Evolutionary conservation across 23 red algal species (phyloP), one percentile per base, ranked within the genome.

Genomic region (Agarophyton chilense): DNA sequence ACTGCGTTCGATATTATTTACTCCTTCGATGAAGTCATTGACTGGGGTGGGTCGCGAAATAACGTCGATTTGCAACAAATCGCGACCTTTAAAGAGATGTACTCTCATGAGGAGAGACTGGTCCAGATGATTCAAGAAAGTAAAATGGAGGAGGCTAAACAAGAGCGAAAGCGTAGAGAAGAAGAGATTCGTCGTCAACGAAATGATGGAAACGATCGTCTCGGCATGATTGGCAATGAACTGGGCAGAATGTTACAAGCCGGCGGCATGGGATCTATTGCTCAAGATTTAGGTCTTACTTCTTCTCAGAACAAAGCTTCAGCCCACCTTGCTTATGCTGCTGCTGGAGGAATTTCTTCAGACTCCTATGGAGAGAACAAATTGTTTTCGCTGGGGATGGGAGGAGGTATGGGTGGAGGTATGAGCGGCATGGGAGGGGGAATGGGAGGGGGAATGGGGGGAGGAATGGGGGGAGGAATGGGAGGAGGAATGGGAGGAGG

Each of bases 121-220:
- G 94, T 94, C 19, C 94, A 99, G 61, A 95, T 94, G 90, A 99
- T 99, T 56, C 90, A 99, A 67, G 97, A 99, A 86, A 94, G 86
- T 60, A 99, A 96, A 78, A 99, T 99, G 90, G 57, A 67, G 29
- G 97, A 99, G 83, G 97, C 97, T 1, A 96, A 94, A 44, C 77
- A 96, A 76, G 94, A 88, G 91, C 82, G 86, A 24, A 93, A 93
- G 33, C 86, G 91, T 29, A 76, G 89, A 34, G 97, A 94, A 58
- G 87, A 92, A 43, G 82, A 79, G 25, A 94, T 99, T 64, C 80
- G 78, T 34, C 82, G 78, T 38, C 84, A 93, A 31, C 71, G 91
- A 32, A 86, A 70, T 34, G 91, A 86, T 33, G 93, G 88, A 32
- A 78, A 80, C 35, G 95, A 94, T 44, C 67, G 81, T 11, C 78